Conservation (phyloP, 2,329 filamentous ascomycete genomes). For the Daldinia eschscholtzii region DNA sequence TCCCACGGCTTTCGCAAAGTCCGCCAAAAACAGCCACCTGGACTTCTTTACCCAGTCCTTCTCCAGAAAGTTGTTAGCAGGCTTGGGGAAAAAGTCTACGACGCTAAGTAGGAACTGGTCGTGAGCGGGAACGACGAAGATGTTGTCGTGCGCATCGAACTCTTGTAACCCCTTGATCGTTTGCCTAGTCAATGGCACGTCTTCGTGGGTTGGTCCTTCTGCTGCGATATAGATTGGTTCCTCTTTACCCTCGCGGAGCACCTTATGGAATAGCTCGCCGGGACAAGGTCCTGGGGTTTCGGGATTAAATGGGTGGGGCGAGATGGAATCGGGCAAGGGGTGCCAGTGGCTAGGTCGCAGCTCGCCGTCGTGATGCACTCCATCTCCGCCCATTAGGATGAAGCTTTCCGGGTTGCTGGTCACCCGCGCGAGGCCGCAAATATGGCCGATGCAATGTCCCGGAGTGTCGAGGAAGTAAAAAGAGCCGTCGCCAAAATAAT, state of each 20-base stretch:
- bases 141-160: constrained; percentile 45
- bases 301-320: constrained; percentile 56
- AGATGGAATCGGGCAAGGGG: constrained; percentile 51
- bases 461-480: constrained; percentile 49
- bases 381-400: constrained; percentile 47
- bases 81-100: constrained; percentile 63
- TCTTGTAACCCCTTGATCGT: constrained; percentile 51
- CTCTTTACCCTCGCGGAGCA: constrained; percentile 53
- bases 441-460: constrained; percentile 46
- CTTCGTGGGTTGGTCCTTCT: constrained; percentile 27
- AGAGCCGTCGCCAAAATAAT: constrained; percentile 48
- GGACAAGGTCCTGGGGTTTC: constrained; percentile 51
- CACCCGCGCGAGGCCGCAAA: constrained; percentile 46
- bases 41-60: constrained; percentile 61
- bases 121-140: constrained; percentile 44
- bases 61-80: constrained; percentile 60
- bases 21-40: constrained; percentile 64
- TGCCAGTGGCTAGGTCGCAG: constrained; percentile 43
- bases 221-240: constrained; percentile 52
- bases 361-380: constrained; percentile 44
- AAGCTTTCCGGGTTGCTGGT: constrained; percentile 50
- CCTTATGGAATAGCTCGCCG: constrained; percentile 40
- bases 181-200: constrained; percentile 31
- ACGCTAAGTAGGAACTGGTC: constrained; percentile 51
- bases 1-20: constrained; percentile 60